phyloP scores from a whole-genome alignment of 2,329 filamentous ascomycete genomes.

The Ascochyta pisi region DNA sequence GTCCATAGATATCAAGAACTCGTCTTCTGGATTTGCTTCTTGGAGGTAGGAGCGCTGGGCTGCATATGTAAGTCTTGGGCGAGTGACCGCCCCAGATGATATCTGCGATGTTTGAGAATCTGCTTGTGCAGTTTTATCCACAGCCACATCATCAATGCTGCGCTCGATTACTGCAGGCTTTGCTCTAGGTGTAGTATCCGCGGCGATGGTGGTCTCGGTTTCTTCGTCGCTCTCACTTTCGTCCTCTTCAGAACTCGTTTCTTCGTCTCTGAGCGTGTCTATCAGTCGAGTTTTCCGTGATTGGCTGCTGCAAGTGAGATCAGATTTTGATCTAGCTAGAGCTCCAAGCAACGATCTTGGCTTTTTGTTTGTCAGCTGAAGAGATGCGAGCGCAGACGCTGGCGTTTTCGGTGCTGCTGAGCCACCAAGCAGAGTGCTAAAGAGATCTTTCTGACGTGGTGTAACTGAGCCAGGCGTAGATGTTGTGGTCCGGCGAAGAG shows the following conservation, averaged over 20 bases:
- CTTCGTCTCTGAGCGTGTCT: constrained; percentile 38
- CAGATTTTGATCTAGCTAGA: constrained; percentile 42
- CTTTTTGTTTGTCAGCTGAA: constrained; percentile 40
- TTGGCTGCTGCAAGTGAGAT: constrained; percentile 35
- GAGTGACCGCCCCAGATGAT: constrained; percentile 22
- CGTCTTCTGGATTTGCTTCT: constrained; percentile 56
- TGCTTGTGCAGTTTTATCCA: constrained; percentile 23
- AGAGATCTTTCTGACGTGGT: constrained; percentile 46
- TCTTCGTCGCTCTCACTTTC: constrained; percentile 36
- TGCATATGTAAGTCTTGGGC: constrained; percentile 64
- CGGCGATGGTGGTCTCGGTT: constrained; percentile 13
- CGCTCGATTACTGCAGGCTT: not conserved
- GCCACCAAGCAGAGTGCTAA: constrained; percentile 43
- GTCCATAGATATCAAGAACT: constrained; percentile 45
- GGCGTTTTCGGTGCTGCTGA: constrained; percentile 34
- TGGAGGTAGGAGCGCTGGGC: constrained; percentile 66
- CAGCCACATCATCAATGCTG: constrained; percentile 25
- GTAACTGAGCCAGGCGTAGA: constrained; percentile 41
- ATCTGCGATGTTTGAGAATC: constrained; percentile 41
- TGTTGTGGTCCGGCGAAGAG: constrained; percentile 18
- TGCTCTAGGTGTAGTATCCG: not conserved
- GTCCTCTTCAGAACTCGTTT: constrained; percentile 35
- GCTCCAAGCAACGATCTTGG: constrained; percentile 28
- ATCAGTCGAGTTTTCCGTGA: constrained; percentile 40
- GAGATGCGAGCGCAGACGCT: constrained; percentile 40